A percentile compares a stretch with the other conserved stretches of the same genome.
These are phyloP conservation scores for Plicaturopsis crispa DNA, from an alignment of 768 basidiomycete genomes.

Conservation along the genomic window DNA sequence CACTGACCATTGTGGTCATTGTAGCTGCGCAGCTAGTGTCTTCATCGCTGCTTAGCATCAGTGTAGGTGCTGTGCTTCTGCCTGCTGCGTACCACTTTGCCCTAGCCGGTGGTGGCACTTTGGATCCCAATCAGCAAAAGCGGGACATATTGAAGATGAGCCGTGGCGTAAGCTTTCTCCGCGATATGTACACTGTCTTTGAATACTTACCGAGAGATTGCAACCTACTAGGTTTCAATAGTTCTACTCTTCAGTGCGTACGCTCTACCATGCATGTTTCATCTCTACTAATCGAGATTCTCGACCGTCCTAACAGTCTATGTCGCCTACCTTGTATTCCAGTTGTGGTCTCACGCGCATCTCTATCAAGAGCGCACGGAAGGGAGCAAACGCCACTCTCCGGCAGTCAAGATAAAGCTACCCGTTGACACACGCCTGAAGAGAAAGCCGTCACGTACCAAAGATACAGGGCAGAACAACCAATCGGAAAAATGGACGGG, in stretches of 20 bases:
- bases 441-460: slow-evolving; percentile 22
- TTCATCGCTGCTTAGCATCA: slow-evolving; percentile 67
- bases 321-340: slow-evolving; percentile 41
- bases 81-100: slow-evolving; percentile 76
- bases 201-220: neutral
- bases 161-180: slow-evolving; percentile 35
- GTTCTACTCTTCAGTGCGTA: slow-evolving; percentile 44
- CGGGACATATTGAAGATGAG: slow-evolving; percentile 40
- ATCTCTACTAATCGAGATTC: neutral
- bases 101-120: slow-evolving; percentile 18
- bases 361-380: slow-evolving; percentile 38
- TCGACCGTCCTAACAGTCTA: slow-evolving; percentile 32
- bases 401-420: slow-evolving; percentile 29
- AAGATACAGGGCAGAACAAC: slow-evolving; percentile 9
- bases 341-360: slow-evolving; percentile 48
- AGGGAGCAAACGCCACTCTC: slow-evolving; percentile 26
- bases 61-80: slow-evolving; percentile 72
- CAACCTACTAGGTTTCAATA: slow-evolving; percentile 32
- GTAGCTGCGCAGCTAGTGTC: slow-evolving; percentile 61
- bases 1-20: too few relatives aligned
- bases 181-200: slow-evolving; percentile 3
- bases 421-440: slow-evolving; percentile 24
- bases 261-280: neutral
- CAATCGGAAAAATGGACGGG: slow-evolving; percentile 13
- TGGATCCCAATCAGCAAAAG: slow-evolving; percentile 24